Evolutionary conservation across 108 stramenopile species (phyloP).

Genomic region (Nitzschia sp.): DNA sequence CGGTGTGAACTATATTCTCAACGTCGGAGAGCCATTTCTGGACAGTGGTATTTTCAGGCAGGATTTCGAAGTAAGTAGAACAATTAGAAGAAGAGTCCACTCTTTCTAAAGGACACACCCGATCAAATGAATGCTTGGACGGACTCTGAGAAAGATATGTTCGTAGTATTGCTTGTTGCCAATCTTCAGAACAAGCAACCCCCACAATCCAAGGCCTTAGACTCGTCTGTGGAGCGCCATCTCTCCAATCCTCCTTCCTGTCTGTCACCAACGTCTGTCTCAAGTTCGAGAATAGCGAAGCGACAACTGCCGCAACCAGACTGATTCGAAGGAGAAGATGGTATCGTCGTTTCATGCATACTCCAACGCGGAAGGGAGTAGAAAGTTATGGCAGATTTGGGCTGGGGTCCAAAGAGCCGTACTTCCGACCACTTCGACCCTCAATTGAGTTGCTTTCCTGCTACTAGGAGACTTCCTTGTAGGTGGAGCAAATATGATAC

Average conservation of each 20-base stretch:
- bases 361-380: too few relatives aligned
- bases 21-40: neutral
- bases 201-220: neutral
- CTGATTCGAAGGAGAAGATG: neutral
- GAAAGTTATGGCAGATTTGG: too few relatives aligned
- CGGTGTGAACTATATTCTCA: neutral
- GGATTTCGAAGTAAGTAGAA: neutral
- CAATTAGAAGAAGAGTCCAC: neutral
- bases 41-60: neutral
- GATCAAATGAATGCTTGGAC: neutral
- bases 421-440: too few relatives aligned
- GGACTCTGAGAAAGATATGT: neutral
- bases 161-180: neutral
- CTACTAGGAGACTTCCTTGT: too few relatives aligned
- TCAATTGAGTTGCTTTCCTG: too few relatives aligned
- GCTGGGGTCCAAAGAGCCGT: too few relatives aligned
- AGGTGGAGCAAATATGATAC: too few relatives aligned
- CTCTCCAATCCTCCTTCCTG: too few relatives aligned
- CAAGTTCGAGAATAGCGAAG: neutral
- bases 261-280: too few relatives aligned
- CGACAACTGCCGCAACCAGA: neutral
- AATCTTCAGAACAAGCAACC: neutral
- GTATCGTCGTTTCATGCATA: neutral
- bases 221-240: too few relatives aligned
- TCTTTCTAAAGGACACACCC: neutral